These are phyloP conservation scores for Erysimum pusillum DNA, from an alignment of 441 rosid genomes.

Conservation along the genomic window DNA sequence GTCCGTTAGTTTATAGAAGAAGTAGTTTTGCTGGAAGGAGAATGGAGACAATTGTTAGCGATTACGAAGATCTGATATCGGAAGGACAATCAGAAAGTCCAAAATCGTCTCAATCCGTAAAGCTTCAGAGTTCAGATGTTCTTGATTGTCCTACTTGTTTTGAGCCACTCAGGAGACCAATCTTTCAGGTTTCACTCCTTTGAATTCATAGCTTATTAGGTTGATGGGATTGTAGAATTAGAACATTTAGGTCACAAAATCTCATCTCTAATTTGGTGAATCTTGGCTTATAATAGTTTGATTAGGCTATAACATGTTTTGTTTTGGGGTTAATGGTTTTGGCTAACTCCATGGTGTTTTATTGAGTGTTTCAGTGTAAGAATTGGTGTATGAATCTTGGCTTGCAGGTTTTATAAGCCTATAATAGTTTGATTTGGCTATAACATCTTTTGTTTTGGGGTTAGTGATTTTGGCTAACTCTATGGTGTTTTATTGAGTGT, in stretches of 20 bases:
- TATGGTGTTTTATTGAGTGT: neutral
- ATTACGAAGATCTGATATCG: neutral
- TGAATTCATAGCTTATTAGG: neutral
- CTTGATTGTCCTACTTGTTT: conserved; percentile 35
- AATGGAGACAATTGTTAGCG: too few relatives aligned
- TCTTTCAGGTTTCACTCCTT: conserved; percentile 27
- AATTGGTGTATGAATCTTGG: conserved; percentile 27
- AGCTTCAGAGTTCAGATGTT: conserved; percentile 10
- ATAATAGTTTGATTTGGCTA: neutral
- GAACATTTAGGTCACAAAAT: neutral
- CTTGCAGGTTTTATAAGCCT: neutral
- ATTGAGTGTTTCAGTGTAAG: conserved; percentile 55
- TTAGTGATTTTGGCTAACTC: neutral
- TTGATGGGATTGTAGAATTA: neutral
- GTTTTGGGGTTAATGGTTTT: neutral
- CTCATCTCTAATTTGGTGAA: neutral
- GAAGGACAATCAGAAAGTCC: neutral
- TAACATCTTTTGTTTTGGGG: neutral
- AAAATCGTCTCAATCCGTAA: neutral
- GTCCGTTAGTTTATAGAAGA: too few relatives aligned
- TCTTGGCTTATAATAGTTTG: neutral
- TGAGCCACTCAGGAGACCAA: conserved; percentile 26
- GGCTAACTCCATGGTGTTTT: neutral
- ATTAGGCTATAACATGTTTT: neutral
- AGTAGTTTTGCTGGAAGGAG: too few relatives aligned